phyloP scores from a whole-genome alignment of 2,329 filamentous ascomycete genomes.

The Cercospora sojina region DNA sequence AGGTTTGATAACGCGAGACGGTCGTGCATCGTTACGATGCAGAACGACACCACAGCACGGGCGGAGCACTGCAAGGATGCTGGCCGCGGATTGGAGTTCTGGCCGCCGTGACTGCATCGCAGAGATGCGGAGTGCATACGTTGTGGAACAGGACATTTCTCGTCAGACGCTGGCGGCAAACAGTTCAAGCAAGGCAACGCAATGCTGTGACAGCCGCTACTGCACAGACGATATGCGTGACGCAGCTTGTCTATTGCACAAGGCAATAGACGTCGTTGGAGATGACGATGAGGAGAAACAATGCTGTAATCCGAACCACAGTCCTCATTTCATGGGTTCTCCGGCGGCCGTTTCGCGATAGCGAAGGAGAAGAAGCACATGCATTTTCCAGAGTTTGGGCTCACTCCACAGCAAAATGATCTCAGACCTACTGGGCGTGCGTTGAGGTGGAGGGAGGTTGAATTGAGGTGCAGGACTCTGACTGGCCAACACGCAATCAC shows the following conservation, averaged over 20 bases:
- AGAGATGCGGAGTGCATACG: slow-evolving; percentile 23
- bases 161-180: slow-evolving; percentile 13
- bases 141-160: slow-evolving; percentile 16
- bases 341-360: not conserved
- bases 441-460: slow-evolving; percentile 14
- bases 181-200: slow-evolving; percentile 9
- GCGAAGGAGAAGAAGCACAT: not conserved
- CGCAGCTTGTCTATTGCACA: not conserved
- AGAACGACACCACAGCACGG: slow-evolving; percentile 13
- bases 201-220: not conserved
- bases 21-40: slow-evolving; percentile 16
- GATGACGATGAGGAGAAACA: slow-evolving; percentile 8
- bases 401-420: not conserved
- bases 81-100: slow-evolving; percentile 5
- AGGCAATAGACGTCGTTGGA: not conserved
- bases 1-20: slow-evolving; percentile 5
- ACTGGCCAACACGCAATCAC: not conserved
- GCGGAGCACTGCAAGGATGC: slow-evolving; percentile 11
- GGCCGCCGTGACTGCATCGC: slow-evolving; percentile 11
- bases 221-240: slow-evolving; percentile 6
- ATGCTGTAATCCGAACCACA: slow-evolving; percentile 8
- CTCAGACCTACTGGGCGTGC: slow-evolving; percentile 6
- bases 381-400: slow-evolving; percentile 4
- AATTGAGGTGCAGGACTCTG: not conserved
- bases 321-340: not conserved